A percentile compares a stretch with the other conserved stretches of the same genome.
phyloP scores from a whole-genome alignment of 306 rosid species.

The Erythrophleum fordii region DNA sequence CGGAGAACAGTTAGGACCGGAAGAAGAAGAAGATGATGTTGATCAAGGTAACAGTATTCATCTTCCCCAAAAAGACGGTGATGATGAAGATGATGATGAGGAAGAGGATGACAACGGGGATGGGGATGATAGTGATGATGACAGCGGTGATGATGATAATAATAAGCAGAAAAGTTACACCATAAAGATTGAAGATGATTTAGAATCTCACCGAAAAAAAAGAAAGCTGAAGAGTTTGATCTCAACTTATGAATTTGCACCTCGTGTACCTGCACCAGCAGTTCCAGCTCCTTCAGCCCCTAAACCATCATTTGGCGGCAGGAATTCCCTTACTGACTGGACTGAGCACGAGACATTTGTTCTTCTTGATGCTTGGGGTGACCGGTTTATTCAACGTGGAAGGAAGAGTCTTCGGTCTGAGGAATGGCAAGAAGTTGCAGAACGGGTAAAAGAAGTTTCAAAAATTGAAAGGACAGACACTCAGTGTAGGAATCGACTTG shows the following conservation, averaged over 20 bases:
- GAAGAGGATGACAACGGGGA: conserved; percentile 48
- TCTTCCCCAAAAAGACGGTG: conserved; percentile 38
- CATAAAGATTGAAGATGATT: conserved; percentile 53
- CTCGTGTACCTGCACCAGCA: conserved; percentile 55
- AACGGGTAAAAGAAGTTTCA: conserved; percentile 79
- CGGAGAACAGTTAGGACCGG: conserved; percentile 54
- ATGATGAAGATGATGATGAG: conserved; percentile 22
- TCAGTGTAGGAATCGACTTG: conserved; percentile 86
- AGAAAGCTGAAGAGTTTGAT: conserved; percentile 75
- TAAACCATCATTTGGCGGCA: conserved; percentile 68
- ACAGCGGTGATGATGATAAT: conserved; percentile 33
- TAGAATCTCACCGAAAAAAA: conserved; percentile 71
- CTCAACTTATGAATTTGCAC: conserved; percentile 79
- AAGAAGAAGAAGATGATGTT: conserved; percentile 40
- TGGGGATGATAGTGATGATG: conserved; percentile 48
- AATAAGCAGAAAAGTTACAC: conserved; percentile 42
- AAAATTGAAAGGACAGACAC: conserved; percentile 76
- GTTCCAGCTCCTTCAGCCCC: conserved; percentile 50
- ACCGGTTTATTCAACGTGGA: conserved; percentile 76
- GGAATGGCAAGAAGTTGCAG: conserved; percentile 95
- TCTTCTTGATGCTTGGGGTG: conserved; percentile 90
- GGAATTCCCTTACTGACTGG: conserved; percentile 81
- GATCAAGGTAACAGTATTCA: conserved; percentile 54
- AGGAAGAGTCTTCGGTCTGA: conserved; percentile 92
- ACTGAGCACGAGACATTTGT: conserved; percentile 78